phyloP scores from a whole-genome alignment of 495 filamentous ascomycete genomes.

The Haplographium delicatum region DNA sequence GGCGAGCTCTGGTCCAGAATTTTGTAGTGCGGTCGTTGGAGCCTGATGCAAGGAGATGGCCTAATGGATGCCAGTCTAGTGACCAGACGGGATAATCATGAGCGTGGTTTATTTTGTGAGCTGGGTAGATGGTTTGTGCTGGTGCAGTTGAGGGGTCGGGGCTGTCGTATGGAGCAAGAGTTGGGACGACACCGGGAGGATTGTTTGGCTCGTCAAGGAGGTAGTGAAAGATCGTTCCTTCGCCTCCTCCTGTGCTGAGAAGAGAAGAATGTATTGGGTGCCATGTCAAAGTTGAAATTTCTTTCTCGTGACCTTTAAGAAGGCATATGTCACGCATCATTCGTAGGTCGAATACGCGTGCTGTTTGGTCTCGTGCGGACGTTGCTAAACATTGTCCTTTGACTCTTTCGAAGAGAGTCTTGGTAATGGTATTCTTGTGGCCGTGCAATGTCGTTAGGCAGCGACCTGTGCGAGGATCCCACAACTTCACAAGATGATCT shows the following conservation, averaged over 20 bases:
- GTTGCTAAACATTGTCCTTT: conserved; percentile 83
- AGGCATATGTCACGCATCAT: conserved; percentile 98
- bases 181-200: conserved; percentile 59
- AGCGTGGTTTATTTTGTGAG: conserved; percentile 76
- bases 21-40: conserved; percentile 95
- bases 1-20: conserved; percentile 88
- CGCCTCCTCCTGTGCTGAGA: conserved; percentile 83
- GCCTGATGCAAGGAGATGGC: conserved; percentile 95
- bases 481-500: conserved; percentile 94
- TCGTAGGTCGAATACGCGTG: conserved; percentile 86
- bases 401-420: conserved; percentile 77
- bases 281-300: conserved; percentile 88
- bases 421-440: conserved; percentile 95
- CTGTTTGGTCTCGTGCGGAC: conserved; percentile 85
- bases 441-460: conserved; percentile 91
- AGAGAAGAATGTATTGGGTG: conserved; percentile 86
- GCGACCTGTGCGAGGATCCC: conserved; percentile 86
- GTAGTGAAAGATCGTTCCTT: conserved; percentile 88
- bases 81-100: conserved; percentile 96
- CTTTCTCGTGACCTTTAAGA: conserved; percentile 88
- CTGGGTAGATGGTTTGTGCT: conserved; percentile 81
- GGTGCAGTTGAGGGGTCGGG: conserved; percentile 71
- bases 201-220: conserved; percentile 86
- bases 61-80: conserved; percentile 92
- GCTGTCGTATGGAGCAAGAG: conserved; percentile 76